Percentiles rank a stretch among this genome's conserved stretches.
Conservation (phyloP, 768 basidiomycete species). For the Lyophyllum semitale region DNA sequence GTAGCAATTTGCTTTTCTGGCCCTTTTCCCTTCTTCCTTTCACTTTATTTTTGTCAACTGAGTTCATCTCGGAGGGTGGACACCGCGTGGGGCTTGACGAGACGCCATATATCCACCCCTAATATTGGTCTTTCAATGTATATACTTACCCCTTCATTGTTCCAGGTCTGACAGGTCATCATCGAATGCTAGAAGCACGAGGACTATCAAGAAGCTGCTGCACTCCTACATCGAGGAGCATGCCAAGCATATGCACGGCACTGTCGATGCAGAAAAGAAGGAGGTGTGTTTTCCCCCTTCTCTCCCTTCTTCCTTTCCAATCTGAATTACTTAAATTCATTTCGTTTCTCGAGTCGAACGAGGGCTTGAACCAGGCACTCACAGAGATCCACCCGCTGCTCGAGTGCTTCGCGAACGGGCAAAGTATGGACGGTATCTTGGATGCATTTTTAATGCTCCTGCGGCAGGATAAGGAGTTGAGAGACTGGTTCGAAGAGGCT, state of each 20-base stretch:
- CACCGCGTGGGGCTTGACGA: too few relatives aligned
- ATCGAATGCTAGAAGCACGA: slow-evolving; percentile 92
- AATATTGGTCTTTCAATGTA: too few relatives aligned
- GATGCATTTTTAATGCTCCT: slow-evolving; percentile 74
- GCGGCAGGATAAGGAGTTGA: slow-evolving; percentile 70
- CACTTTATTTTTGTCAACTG: too few relatives aligned
- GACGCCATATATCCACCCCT: too few relatives aligned
- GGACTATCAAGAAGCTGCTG: slow-evolving; percentile 87
- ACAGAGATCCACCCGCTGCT: slow-evolving; percentile 76
- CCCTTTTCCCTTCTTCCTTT: too few relatives aligned
- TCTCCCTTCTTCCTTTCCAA: background rate
- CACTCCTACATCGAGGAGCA: slow-evolving; percentile 65
- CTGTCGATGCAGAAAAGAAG: slow-evolving; percentile 21
- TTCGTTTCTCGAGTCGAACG: too few relatives aligned
- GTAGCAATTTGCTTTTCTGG: too few relatives aligned
- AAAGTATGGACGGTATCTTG: slow-evolving; percentile 65
- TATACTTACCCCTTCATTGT: too few relatives aligned
- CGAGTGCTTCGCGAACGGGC: slow-evolving; percentile 86
- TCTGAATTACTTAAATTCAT: background rate
- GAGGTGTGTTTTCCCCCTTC: slow-evolving; percentile 24
- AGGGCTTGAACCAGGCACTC: slow-evolving; percentile 55
- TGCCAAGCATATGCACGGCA: slow-evolving; percentile 45
- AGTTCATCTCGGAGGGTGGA: too few relatives aligned
- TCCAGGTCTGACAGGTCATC: too few relatives aligned
- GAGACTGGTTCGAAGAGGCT: slow-evolving; percentile 69